Percentiles rank a stretch among this genome's conserved stretches.
Conservation (phyloP, 306 rosid genomes). For the Phaseolus lunatus region DNA sequence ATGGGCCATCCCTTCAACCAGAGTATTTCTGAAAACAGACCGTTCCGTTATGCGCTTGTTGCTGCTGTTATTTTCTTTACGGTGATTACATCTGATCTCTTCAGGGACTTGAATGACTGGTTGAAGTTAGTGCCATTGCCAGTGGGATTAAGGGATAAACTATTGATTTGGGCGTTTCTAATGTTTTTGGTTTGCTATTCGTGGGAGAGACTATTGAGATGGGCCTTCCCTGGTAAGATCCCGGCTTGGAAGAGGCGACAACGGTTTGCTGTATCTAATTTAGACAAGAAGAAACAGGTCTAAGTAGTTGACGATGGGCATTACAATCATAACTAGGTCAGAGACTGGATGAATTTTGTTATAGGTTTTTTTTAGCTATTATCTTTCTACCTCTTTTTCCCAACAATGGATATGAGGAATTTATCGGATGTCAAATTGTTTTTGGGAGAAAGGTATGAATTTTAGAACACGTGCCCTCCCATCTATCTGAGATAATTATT, state of each 20-base stretch:
- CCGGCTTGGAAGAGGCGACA: slow-evolving; percentile 94
- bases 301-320: slow-evolving; percentile 52
- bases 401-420: slow-evolving; percentile 38
- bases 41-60: slow-evolving; percentile 77
- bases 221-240: slow-evolving; percentile 92
- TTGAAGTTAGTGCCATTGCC: slow-evolving; percentile 96
- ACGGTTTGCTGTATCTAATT: slow-evolving; percentile 62
- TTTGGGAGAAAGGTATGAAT: slow-evolving; percentile 53
- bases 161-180: slow-evolving; percentile 83
- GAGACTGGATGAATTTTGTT: slow-evolving; percentile 41
- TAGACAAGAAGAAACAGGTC: slow-evolving; percentile 76
- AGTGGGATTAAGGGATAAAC: slow-evolving; percentile 76
- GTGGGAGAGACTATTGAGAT: slow-evolving; percentile 89
- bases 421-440: slow-evolving; percentile 47
- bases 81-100: slow-evolving; percentile 83
- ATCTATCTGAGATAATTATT: slow-evolving; percentile 25
- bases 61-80: slow-evolving; percentile 83
- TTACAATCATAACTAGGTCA: too few species aligned
- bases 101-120: slow-evolving; percentile 84
- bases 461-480: slow-evolving; percentile 46
- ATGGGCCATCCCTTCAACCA: slow-evolving; percentile 99
- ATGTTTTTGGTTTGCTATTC: slow-evolving; percentile 84
- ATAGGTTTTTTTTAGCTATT: slow-evolving; percentile 1
- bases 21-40: slow-evolving; percentile 90
- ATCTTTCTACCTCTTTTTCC: slow-evolving; percentile 37